Base-by-base conservation (phyloP, 495 filamentous ascomycete species). In the Penicillium bialowiezense region DNA sequence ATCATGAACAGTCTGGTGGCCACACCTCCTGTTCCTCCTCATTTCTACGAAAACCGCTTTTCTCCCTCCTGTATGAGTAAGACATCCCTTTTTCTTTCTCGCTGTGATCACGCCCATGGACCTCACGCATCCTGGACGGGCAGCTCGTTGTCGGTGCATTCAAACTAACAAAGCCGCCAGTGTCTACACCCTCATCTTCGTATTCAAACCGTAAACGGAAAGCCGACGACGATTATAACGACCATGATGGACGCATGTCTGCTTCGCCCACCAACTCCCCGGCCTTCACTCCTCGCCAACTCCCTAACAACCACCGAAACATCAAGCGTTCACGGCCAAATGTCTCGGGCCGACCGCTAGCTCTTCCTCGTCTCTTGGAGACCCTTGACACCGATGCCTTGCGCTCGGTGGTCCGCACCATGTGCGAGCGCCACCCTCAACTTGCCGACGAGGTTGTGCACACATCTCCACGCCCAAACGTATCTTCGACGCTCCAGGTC, bases 361-460 rank as follows among this genome's bases (percentile, higher is more conserved):
- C 87, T 7, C 80, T 97, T 7, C 78, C 89, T 38, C 85, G 93
- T 44, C 78, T 97, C 4, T 79, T 98, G 44, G 91, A 98, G 71
- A 97, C 93, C 0, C 78, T 98, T 26, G 87, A 91, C 59, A 84
- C 81, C 24, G 81, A 88, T 55, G 88, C 91, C 44, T 73, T 97
- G 55, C 82, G 93, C 47, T 80, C 78, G 15, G 82, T 97, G 0
- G 80, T 98, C 8, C 87, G 90, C 53, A 85, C 84, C 29, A 86
- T 98, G 56, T 96, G 90, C 72, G 86, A 93, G 53, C 84, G 88
- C 58, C 90, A 96, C 67, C 90, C 91, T 5, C 81, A 83, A 45
- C 56, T 74, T 20, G 83, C 81, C 26, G 77, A 85, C 43, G 91
- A 97, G 70, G 83, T 98, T 7, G 83, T 89, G n/a, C 80, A 85